phyloP scores from a whole-genome alignment of 257 asterid species.

The Parsonsia alboflavescens region DNA sequence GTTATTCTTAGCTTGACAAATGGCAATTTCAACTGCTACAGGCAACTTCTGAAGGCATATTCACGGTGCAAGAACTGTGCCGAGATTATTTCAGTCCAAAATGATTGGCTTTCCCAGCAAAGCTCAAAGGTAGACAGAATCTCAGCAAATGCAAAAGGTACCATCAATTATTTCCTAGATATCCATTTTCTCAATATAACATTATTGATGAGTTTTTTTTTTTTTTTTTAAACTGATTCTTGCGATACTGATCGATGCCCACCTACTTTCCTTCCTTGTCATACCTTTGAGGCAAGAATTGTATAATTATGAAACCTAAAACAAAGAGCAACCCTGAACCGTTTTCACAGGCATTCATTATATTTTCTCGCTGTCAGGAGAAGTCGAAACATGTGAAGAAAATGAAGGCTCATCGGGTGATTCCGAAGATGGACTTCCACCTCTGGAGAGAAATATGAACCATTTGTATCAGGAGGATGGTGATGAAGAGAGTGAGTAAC shows the following conservation, averaged over 20 bases:
- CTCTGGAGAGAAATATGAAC: constrained; percentile 90
- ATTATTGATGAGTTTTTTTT: not conserved
- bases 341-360: not conserved
- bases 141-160: constrained; percentile 39
- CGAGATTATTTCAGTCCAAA: constrained; percentile 66
- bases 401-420: constrained; percentile 39
- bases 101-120: constrained; percentile 77
- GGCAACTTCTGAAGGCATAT: constrained; percentile 84
- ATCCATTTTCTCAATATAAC: not conserved
- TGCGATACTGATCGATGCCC: not conserved
- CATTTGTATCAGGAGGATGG: constrained; percentile 54
- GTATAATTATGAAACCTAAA: too few species aligned
- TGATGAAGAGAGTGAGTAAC: constrained; percentile 57
- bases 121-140: constrained; percentile 32
- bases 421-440: constrained; percentile 91
- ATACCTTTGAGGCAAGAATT: not conserved
- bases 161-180: not conserved
- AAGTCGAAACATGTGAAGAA: constrained; percentile 30
- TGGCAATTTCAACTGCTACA: constrained; percentile 26
- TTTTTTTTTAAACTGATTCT: too few species aligned
- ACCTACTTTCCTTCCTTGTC: not conserved
- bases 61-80: constrained; percentile 66
- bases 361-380: constrained; percentile 30
- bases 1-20: constrained; percentile 7
- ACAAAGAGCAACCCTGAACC: not conserved